Base-by-base conservation (phyloP, 495 filamentous ascomycete species). In the Lasiosphaeriaceae sp. region DNA sequence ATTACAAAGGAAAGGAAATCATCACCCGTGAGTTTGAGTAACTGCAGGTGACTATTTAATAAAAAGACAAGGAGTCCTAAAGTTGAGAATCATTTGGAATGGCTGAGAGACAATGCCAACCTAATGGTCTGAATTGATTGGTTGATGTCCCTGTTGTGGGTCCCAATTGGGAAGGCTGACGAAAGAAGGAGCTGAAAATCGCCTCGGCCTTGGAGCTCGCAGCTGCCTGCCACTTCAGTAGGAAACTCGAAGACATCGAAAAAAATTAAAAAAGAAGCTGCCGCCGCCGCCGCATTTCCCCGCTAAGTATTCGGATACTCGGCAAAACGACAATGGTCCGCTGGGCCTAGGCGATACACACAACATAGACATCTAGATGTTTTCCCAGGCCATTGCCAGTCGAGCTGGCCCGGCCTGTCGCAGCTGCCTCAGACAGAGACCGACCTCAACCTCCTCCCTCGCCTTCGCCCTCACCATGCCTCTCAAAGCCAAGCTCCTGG, bases 401-500 rank as follows among this genome's bases (percentile, higher is more conserved):
- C 71, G 74, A 59, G 73, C 73, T 65, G 71, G 62, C 58, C 59
- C 65, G 55, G 72, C 68, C 46, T 71, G 65, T 64, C 70, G 74
- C 50, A 66, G 67, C 56, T 71, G 68, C 54, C 67, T 66, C 54
- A 50, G 51, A 46, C 26, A n/a, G 23, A 50, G 26, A 3, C 9
- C 26, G 26, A 31, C 26, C 26, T 31, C 26, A 9, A n/a, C n/a
- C n/a, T n/a, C n/a, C n/a, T n/a, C n/a, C n/a, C n/a, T n/a, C n/a
- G n/a, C n/a, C n/a, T 9, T 31, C 26, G 26, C 47, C 47, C 56
- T 75, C 62, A 77, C 71, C 50, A 96, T 97, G 93, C 93, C 93
- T 70, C 78, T 97, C 58, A 85, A 85, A 79, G 90, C 93, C 51
- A 95, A 91, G 70, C 80, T 96, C 58, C 75, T 80, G 59, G 80